Conservation (phyloP, 2,329 filamentous ascomycete species). For the Tolypocladium ophioglossoides region DNA sequence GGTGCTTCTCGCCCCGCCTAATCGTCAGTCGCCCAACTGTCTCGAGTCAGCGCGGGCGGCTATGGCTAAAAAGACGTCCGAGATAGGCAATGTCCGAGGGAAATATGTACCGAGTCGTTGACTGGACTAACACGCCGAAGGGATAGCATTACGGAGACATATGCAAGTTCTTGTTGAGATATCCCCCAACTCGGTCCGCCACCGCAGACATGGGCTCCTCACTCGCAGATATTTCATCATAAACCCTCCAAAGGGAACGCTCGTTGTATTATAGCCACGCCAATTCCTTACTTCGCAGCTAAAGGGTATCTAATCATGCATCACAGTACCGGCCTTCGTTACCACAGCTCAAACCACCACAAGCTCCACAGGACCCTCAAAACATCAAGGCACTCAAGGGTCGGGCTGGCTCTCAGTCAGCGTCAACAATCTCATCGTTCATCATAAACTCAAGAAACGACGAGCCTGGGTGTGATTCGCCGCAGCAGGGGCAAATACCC, state of each 20-base stretch:
- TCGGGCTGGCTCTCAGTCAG: slow-evolving; percentile 1
- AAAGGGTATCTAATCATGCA: slow-evolving; percentile 5
- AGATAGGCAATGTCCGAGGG: no score
- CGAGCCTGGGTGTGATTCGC: slow-evolving; percentile 24
- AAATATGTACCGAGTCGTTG: no score
- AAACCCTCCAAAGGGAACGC: background rate
- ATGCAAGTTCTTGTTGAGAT: no score
- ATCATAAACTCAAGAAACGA: slow-evolving; percentile 21
- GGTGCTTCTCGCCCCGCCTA: background rate
- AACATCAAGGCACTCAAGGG: background rate
- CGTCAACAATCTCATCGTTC: slow-evolving; percentile 11
- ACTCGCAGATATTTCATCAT: no score
- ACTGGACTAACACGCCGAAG: no score
- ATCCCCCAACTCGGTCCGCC: no score
- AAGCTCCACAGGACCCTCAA: background rate
- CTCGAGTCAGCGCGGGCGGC: no score
- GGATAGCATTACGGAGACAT: no score
- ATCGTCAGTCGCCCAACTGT: background rate
- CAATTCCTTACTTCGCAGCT: background rate
- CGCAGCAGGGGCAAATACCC: slow-evolving; percentile 28
- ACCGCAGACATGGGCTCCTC: no score
- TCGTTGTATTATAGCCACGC: background rate
- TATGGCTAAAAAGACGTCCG: no score
- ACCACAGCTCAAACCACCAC: background rate
- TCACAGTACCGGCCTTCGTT: background rate